Percentiles rank a stretch among this genome's conserved stretches.
Conservation (phyloP, 208 protist genomes). For the Trichomonas tenax region DNA sequence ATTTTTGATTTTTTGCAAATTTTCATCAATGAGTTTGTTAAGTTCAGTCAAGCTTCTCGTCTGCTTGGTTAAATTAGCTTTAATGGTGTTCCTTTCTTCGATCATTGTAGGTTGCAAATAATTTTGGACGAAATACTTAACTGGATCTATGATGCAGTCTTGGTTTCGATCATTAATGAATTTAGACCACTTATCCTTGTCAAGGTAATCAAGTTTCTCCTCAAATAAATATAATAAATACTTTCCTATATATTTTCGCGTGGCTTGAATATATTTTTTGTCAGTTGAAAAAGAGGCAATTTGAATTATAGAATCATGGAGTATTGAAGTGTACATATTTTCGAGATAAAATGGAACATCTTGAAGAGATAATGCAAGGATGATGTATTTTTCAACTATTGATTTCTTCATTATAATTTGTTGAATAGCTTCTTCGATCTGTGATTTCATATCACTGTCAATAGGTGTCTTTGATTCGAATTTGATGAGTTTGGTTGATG, state of each 20-base stretch:
- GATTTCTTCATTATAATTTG: not conserved
- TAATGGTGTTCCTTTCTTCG: not conserved
- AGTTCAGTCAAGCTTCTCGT: not conserved
- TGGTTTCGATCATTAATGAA: not conserved
- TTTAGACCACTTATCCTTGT: not conserved
- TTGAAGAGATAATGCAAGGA: not conserved
- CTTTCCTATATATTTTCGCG: not conserved
- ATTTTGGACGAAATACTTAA: not conserved
- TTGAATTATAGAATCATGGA: not conserved
- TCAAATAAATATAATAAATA: not conserved
- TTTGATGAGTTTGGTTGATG: not conserved
- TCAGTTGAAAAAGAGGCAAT: not conserved
- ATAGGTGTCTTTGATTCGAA: not conserved
- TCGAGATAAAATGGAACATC: not conserved
- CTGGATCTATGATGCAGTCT: not conserved
- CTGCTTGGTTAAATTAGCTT: not conserved
- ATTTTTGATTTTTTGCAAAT: no score
- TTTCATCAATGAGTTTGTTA: no score
- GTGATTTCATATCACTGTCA: not conserved
- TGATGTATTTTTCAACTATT: not conserved
- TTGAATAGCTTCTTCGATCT: not conserved
- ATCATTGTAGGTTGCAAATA: not conserved
- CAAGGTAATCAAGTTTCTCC: not conserved
- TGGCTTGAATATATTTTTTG: not conserved
- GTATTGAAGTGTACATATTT: not conserved